These are phyloP conservation scores for Colletotrichum filicis DNA, from an alignment of 2,329 filamentous ascomycete species.

Conservation along the genomic window DNA sequence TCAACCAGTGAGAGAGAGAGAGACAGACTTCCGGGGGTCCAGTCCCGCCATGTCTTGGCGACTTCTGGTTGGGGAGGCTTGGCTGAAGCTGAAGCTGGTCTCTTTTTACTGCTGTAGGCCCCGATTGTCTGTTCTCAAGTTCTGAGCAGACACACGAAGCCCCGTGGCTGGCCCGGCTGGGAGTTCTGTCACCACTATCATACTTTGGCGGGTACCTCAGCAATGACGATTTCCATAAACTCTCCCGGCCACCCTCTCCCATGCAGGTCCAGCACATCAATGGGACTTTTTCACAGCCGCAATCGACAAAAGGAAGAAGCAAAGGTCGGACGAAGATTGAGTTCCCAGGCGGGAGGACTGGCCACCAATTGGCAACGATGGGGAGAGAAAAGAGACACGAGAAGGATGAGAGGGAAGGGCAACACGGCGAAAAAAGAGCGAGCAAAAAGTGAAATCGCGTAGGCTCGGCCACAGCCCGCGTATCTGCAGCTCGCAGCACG, in stretches of 20 bases:
- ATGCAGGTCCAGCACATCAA: constrained; percentile 27
- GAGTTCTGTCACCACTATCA: neutral
- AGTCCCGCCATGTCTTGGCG: constrained; percentile 25
- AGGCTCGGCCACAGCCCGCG: constrained; percentile 10
- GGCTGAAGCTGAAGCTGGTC: constrained; percentile 23
- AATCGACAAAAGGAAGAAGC: neutral
- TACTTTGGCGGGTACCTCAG: neutral
- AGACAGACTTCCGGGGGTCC: constrained; percentile 17
- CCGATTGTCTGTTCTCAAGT: constrained; percentile 10
- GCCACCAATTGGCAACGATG: neutral
- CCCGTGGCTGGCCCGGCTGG: neutral
- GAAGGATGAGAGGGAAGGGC: neutral
- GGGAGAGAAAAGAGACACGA: neutral
- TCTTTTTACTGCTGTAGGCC: neutral
- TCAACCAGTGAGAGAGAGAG: neutral
- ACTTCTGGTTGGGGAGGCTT: constrained; percentile 5
- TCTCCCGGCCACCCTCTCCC: constrained; percentile 1
- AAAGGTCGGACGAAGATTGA: constrained; percentile 19
- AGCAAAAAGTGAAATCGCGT: neutral
- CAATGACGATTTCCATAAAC: constrained; percentile 21
- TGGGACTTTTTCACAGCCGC: constrained; percentile 15
- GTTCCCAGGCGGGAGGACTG: neutral
- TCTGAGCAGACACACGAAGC: neutral
- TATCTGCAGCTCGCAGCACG: constrained; percentile 28
- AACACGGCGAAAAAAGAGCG: no score